phyloP scores from a whole-genome alignment of 352 stramenopile genomes.

The Pythium dissotocum region DNA sequence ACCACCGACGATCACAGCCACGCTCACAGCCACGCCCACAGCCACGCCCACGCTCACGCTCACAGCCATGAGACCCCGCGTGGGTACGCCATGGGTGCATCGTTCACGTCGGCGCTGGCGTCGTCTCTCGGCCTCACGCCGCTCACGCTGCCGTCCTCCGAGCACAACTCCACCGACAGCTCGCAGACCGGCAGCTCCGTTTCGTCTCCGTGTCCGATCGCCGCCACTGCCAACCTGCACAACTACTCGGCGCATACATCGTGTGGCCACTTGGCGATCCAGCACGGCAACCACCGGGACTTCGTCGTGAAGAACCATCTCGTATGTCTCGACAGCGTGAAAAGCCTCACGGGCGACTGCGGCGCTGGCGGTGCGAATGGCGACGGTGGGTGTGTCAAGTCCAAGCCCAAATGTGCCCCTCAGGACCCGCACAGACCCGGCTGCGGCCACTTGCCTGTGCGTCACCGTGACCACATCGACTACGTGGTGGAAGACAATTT shows the following conservation, averaged over 20 bases:
- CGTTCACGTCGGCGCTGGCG: constrained; percentile 8
- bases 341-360: constrained; percentile 39
- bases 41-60: not conserved
- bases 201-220: constrained; percentile 20
- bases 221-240: constrained; percentile 41
- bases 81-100: not conserved
- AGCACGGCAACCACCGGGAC: constrained; percentile 77
- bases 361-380: constrained; percentile 21
- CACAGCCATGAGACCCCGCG: constrained; percentile 4
- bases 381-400: constrained; percentile 17
- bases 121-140: constrained; percentile 1
- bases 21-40: not conserved
- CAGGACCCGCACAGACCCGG: constrained; percentile 61
- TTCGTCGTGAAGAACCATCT: constrained; percentile 85
- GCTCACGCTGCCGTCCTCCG: not conserved
- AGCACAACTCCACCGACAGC: constrained; percentile 4
- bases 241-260: constrained; percentile 63
- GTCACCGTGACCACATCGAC: constrained; percentile 80
- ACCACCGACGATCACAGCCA: constrained; percentile 1
- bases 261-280: constrained; percentile 75
- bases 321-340: constrained; percentile 76
- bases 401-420: constrained; percentile 21
- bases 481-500: constrained; percentile 84
- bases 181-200: not conserved
- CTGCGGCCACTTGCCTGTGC: constrained; percentile 71